Conservation (phyloP, 164 flowering plant species). For the Vitis cinerea region DNA sequence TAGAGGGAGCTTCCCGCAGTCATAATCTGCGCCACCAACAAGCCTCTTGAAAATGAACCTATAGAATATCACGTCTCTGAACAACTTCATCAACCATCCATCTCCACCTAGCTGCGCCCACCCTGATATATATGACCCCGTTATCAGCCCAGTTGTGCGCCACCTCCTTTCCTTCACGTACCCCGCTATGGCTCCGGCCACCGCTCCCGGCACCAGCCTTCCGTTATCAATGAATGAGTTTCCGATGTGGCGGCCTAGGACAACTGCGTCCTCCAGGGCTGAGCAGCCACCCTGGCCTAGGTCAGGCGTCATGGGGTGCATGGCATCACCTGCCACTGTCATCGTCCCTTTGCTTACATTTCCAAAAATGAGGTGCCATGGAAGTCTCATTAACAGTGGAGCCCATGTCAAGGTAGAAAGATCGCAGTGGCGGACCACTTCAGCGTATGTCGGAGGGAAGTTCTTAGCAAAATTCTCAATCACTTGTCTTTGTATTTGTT, state of each 20-base stretch:
- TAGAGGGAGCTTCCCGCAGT: slow-evolving; percentile 21
- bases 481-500: slow-evolving; percentile 18
- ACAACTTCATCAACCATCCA: slow-evolving; percentile 21
- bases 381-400: slow-evolving; percentile 33
- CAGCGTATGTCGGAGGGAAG: slow-evolving; percentile 23
- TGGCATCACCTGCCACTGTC: slow-evolving; percentile 42
- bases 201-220: not conserved
- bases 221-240: not conserved
- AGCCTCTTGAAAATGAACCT: not conserved
- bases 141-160: slow-evolving; percentile 15
- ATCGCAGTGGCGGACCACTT: slow-evolving; percentile 27
- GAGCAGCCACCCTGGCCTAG: slow-evolving; percentile 42
- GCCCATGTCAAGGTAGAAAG: slow-evolving; percentile 26
- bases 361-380: slow-evolving; percentile 25
- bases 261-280: slow-evolving; percentile 34
- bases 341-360: slow-evolving; percentile 25
- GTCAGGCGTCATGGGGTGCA: slow-evolving; percentile 39
- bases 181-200: slow-evolving; percentile 21
- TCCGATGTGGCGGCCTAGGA: slow-evolving; percentile 8
- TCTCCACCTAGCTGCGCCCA: slow-evolving; percentile 28
- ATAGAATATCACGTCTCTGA: slow-evolving; percentile 18
- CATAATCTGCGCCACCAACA: not conserved
- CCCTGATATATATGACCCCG: slow-evolving; percentile 26
- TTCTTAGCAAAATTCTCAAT: slow-evolving; percentile 19
- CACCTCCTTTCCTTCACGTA: slow-evolving; percentile 35